Conservation (phyloP, 2,329 filamentous ascomycete genomes). For the Clonostachys rhizophaga region DNA sequence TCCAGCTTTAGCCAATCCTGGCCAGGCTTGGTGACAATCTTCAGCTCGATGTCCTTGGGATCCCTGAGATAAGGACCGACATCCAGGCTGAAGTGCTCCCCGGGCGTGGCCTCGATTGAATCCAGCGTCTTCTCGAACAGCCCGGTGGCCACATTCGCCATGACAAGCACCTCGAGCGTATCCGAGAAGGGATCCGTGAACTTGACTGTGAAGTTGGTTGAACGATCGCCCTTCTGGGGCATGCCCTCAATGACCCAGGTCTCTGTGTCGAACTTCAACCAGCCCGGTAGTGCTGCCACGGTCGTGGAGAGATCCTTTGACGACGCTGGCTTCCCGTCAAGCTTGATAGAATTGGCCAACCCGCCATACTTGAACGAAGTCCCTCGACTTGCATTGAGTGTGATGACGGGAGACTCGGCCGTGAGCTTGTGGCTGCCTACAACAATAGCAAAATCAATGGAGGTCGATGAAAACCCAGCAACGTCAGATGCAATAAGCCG, state of each 20-base stretch:
- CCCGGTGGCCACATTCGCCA: slow-evolving; percentile 24
- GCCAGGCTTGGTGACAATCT: slow-evolving; percentile 25
- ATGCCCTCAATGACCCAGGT: slow-evolving; percentile 62
- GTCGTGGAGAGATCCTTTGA: slow-evolving; percentile 48
- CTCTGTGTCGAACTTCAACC: slow-evolving; percentile 62
- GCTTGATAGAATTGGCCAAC: slow-evolving; percentile 43
- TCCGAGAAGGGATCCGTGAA: slow-evolving; percentile 58
- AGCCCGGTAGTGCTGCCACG: slow-evolving; percentile 52
- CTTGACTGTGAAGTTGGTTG: slow-evolving; percentile 58
- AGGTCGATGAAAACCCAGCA: slow-evolving; percentile 67
- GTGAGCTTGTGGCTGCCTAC: slow-evolving; percentile 68
- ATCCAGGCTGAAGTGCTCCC: slow-evolving; percentile 34
- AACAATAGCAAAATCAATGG: slow-evolving; percentile 63
- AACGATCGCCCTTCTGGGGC: slow-evolving; percentile 51
- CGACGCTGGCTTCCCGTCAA: slow-evolving; percentile 51
- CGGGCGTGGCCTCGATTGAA: slow-evolving; percentile 31
- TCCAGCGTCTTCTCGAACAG: slow-evolving; percentile 34
- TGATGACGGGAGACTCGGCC: slow-evolving; percentile 52
- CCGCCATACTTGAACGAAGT: slow-evolving; percentile 44
- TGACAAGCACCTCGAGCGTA: slow-evolving; percentile 48
- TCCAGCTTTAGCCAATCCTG: slow-evolving; percentile 38
- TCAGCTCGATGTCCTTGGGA: slow-evolving; percentile 28
- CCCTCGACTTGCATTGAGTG: slow-evolving; percentile 52
- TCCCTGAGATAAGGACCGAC: slow-evolving; percentile 34
- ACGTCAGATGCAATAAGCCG: slow-evolving; percentile 75